These are phyloP conservation scores for Xylariomycetidae sp. DNA, from an alignment of 2,329 filamentous ascomycete species.

Conservation along the genomic window DNA sequence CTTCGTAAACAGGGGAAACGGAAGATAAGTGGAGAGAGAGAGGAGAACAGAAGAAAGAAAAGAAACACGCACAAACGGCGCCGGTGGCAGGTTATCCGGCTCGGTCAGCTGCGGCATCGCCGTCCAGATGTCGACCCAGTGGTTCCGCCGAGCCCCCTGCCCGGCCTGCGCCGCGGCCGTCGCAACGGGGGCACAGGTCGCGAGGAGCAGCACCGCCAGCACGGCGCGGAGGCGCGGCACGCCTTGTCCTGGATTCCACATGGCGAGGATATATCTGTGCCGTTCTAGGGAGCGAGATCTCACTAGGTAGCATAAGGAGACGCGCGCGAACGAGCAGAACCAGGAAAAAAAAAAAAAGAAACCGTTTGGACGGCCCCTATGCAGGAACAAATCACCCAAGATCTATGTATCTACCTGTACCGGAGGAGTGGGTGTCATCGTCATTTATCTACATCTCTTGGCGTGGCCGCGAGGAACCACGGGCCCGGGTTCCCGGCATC, in stretches of 20 bases:
- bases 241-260: background rate
- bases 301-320: background rate
- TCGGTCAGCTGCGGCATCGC: constrained; percentile 55
- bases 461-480: no score
- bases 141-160: constrained; percentile 18
- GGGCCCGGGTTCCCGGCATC: no score
- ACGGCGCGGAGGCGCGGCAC: background rate
- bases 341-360: no score
- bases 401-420: no score
- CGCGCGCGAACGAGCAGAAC: no score
- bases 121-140: constrained; percentile 58
- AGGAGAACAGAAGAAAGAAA: background rate
- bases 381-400: no score
- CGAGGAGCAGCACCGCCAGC: background rate
- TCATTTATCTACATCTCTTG: no score
- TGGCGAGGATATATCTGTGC: background rate
- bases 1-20: no score
- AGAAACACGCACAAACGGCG: constrained; percentile 42
- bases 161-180: background rate
- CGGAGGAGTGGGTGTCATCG: no score
- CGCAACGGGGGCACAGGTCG: background rate
- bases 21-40: background rate
- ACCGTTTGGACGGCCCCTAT: no score
- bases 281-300: no score
- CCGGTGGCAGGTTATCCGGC: constrained; percentile 49